A percentile compares a stretch with the other conserved stretches of the same genome.
These are phyloP conservation scores for Agrocybe pediades DNA, from an alignment of 768 basidiomycete genomes.

Conservation along the genomic window DNA sequence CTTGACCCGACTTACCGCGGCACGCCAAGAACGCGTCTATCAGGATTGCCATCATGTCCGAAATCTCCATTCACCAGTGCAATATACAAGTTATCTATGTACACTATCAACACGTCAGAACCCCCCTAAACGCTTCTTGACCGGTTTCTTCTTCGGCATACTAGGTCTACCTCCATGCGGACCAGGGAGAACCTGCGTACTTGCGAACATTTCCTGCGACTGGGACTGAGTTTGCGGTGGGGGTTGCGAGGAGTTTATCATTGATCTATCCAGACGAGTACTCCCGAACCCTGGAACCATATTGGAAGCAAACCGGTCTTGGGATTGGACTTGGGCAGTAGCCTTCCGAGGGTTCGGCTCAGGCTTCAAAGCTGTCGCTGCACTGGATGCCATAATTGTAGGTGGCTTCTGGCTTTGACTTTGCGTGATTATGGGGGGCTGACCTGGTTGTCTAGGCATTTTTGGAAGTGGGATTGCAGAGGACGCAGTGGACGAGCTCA, in stretches of 20 bases:
- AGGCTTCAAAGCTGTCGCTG: background rate
- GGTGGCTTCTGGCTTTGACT: constrained; percentile 15
- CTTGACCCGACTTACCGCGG: constrained; percentile 25
- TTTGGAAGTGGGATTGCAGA: constrained; percentile 1
- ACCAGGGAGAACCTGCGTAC: constrained; percentile 74
- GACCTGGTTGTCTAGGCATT: background rate
- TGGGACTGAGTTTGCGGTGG: no score
- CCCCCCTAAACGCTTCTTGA: constrained; percentile 73
- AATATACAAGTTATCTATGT: background rate
- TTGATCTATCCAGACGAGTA: background rate
- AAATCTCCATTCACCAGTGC: background rate
- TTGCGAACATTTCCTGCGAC: constrained; percentile 50
- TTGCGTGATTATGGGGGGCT: background rate
- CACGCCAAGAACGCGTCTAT: background rate
- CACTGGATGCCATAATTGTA: constrained; percentile 15
- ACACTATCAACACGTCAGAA: constrained; percentile 46
- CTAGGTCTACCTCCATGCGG: constrained; percentile 64
- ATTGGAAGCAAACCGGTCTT: constrained; percentile 8
- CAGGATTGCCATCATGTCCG: background rate
- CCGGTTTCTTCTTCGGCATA: constrained; percentile 51
- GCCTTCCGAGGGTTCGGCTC: constrained; percentile 8
- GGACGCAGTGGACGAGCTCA: constrained; percentile 3
- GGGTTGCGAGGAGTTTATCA: background rate
- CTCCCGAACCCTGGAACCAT: background rate
- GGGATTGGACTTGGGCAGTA: constrained; percentile 11